Conservation (phyloP, 306 rosid species). For the Inga oerstediana region DNA sequence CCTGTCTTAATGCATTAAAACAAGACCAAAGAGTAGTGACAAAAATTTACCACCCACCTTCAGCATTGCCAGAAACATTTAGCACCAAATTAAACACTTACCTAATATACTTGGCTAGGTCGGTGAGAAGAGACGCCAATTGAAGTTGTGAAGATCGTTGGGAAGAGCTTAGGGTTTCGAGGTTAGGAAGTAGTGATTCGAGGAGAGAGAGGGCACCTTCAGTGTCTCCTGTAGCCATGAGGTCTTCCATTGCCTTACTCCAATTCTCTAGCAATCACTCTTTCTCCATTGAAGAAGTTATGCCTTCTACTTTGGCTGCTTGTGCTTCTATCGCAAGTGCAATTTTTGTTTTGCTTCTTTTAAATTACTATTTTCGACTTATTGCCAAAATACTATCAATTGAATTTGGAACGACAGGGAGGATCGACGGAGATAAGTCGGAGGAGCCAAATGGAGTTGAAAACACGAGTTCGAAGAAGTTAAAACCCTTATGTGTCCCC, state of each 20-base stretch:
- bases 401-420: no score
- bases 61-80: no score
- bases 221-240: conserved; percentile 53
- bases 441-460: no score
- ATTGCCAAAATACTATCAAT: no score
- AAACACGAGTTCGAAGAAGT: no score
- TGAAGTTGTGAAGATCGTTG: conserved; percentile 35
- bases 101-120: conserved; percentile 44
- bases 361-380: no score
- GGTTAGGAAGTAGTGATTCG: conserved; percentile 49
- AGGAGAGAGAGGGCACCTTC: conserved; percentile 66
- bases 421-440: no score
- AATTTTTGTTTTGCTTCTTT: no score
- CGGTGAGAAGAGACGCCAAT: conserved; percentile 63
- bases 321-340: no score
- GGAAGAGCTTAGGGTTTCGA: conserved; percentile 25
- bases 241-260: conserved; percentile 75
- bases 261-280: conserved; percentile 39
- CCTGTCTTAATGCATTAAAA: background rate
- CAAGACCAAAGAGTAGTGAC: background rate
- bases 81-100: background rate
- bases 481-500: no score
- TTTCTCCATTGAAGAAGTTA: conserved; percentile 41
- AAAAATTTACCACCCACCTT: no score
- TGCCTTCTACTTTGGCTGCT: background rate